A percentile compares a stretch with the other conserved stretches of the same genome.
These are phyloP conservation scores for Fusarium cyanostomum DNA, from an alignment of 2,329 filamentous ascomycete genomes.

Conservation along the genomic window DNA sequence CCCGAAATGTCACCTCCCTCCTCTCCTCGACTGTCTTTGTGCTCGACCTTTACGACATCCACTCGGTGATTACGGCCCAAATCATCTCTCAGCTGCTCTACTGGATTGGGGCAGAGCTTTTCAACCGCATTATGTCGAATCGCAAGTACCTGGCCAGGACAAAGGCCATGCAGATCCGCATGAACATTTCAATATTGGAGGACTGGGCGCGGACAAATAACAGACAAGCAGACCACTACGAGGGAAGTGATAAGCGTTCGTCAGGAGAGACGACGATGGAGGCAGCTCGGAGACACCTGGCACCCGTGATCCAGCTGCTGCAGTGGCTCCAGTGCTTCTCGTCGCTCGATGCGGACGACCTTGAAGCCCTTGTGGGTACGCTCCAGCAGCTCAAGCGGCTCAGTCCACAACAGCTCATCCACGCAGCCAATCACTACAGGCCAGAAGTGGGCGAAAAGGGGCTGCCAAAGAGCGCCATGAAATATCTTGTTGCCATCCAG, in stretches of 20 bases:
- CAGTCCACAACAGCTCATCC: slow-evolving; percentile 87
- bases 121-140: slow-evolving; percentile 98
- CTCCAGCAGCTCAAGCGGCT: slow-evolving; percentile 87
- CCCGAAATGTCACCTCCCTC: slow-evolving; percentile 93
- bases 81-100: slow-evolving; percentile 93
- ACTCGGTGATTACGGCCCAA: slow-evolving; percentile 94
- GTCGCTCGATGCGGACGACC: slow-evolving; percentile 83
- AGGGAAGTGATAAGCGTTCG: slow-evolving; percentile 86
- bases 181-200: slow-evolving; percentile 95
- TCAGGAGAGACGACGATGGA: slow-evolving; percentile 90
- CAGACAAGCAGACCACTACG: slow-evolving; percentile 92
- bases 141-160: slow-evolving; percentile 93
- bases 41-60: slow-evolving; percentile 97
- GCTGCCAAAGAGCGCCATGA: slow-evolving; percentile 85
- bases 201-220: slow-evolving; percentile 97
- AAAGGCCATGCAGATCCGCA: slow-evolving; percentile 99
- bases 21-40: slow-evolving; percentile 97
- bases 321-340: slow-evolving; percentile 99
- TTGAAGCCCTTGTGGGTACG: slow-evolving; percentile 88
- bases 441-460: slow-evolving; percentile 95
- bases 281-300: slow-evolving; percentile 82
- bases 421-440: slow-evolving; percentile 91
- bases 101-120: slow-evolving; percentile 95
- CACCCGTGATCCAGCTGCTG: slow-evolving; percentile 89
- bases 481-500: slow-evolving; percentile 84